A percentile compares a stretch with the other conserved stretches of the same genome.
These are phyloP conservation scores for Acephala macrosclerotiorum DNA, from an alignment of 2,329 filamentous ascomycete species.

Conservation along the genomic window DNA sequence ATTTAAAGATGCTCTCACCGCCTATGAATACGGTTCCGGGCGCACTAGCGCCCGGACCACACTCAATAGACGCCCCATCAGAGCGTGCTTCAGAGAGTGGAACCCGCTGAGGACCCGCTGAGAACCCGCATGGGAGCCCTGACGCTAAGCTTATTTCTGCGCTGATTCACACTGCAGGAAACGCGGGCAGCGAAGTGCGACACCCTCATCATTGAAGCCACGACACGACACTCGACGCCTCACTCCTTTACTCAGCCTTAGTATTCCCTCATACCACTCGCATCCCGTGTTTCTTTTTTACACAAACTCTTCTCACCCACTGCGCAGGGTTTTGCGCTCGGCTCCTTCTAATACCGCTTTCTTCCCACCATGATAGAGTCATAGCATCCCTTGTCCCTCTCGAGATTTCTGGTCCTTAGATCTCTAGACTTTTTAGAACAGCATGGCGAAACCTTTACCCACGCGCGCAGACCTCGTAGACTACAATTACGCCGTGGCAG, in stretches of 20 bases:
- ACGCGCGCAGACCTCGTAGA: conserved; percentile 63
- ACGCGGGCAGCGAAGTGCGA: conserved; percentile 8
- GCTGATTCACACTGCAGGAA: conserved; percentile 20
- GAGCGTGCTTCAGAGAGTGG: conserved; percentile 12
- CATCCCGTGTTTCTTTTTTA: conserved; percentile 24
- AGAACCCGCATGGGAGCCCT: conserved; percentile 7
- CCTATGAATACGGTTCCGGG: conserved; percentile 7
- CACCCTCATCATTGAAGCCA: conserved; percentile 28
- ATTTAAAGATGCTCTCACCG: conserved; percentile 9
- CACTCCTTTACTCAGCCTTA: conserved; percentile 33
- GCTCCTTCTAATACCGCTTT: conserved; percentile 28
- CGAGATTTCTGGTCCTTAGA: conserved; percentile 32
- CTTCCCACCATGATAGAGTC: conserved; percentile 43
- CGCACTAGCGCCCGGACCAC: conserved; percentile 1
- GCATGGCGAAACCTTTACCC: conserved; percentile 51
- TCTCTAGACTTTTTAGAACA: too few relatives aligned
- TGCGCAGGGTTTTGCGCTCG: conserved; percentile 1
- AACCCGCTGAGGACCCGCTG: conserved; percentile 11
- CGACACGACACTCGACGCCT: conserved; percentile 22
- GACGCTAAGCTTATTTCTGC: background rate
- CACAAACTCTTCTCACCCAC: conserved; percentile 12
- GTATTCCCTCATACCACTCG: conserved; percentile 15
- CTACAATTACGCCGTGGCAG: conserved; percentile 80
- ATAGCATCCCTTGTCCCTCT: conserved; percentile 36
- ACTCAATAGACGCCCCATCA: conserved; percentile 13